phyloP scores from a whole-genome alignment of 164 flowering plant species.

The Vitis rotundifolia region DNA sequence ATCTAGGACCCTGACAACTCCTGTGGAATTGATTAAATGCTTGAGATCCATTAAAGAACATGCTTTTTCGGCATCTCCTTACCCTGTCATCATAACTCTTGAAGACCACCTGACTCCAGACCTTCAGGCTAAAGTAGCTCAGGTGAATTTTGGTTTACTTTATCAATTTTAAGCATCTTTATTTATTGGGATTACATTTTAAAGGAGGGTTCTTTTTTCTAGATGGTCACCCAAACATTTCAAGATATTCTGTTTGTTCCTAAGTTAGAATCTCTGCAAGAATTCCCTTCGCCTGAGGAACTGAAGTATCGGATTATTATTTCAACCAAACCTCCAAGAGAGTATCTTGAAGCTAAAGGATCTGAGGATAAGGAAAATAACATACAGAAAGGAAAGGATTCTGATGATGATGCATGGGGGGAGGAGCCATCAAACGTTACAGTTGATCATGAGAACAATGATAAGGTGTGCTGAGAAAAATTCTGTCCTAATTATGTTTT shows the following conservation, averaged over 20 bases:
- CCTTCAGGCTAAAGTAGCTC: conserved; percentile 61
- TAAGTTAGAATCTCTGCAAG: conserved; percentile 25
- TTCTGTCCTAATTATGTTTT: no score
- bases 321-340: conserved; percentile 58
- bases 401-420: conserved; percentile 24
- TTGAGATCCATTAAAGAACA: conserved; percentile 53
- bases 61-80: conserved; percentile 57
- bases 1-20: conserved; percentile 55
- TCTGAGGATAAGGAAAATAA: conserved; percentile 3
- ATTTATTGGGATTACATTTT: not conserved
- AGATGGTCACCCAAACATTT: conserved; percentile 48
- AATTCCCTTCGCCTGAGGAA: conserved; percentile 49
- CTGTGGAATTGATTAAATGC: conserved; percentile 58
- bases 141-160: conserved; percentile 26
- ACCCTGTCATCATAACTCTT: conserved; percentile 59
- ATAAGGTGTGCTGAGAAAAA: conserved; percentile 22
- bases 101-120: conserved; percentile 66
- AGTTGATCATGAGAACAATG: conserved; percentile 18
- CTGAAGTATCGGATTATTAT: conserved; percentile 38
- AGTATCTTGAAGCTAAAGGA: conserved; percentile 30
- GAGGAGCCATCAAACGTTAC: conserved; percentile 17
- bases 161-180: not conserved
- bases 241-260: conserved; percentile 37
- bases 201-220: not conserved
- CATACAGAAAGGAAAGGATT: conserved; percentile 13